Conservation (phyloP, 1,284 basidiomycete genomes). For the Cryptococcus wingfieldii region DNA sequence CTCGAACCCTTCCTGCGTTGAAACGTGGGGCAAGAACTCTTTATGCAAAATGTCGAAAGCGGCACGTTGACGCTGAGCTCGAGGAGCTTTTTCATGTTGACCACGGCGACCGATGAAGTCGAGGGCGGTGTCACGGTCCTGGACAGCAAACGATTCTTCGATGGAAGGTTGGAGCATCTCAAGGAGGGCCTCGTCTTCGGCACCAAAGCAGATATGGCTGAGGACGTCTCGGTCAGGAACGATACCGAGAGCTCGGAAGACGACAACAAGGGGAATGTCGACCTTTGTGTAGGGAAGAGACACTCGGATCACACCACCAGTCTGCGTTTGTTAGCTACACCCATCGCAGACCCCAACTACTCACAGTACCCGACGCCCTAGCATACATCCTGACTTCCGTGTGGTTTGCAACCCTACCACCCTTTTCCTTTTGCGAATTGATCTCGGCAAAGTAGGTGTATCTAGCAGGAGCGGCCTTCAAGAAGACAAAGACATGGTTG, state of each 20-base stretch:
- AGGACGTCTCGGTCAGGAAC: slow-evolving; percentile 97
- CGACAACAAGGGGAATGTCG: slow-evolving; percentile 98
- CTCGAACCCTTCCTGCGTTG: slow-evolving; percentile 91
- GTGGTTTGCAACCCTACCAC: slow-evolving; percentile 96
- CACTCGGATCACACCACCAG: slow-evolving; percentile 92
- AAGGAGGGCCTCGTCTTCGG: slow-evolving; percentile 90
- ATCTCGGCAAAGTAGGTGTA: slow-evolving; percentile 97
- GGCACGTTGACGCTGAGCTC: slow-evolving; percentile 88
- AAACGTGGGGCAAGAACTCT: slow-evolving; percentile 97
- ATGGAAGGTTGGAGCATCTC: slow-evolving; percentile 99
- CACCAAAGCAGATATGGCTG: slow-evolving; percentile 97
- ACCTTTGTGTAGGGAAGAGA: slow-evolving; percentile 97
- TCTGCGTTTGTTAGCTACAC: slow-evolving; percentile 49
- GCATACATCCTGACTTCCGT: slow-evolving; percentile 98
- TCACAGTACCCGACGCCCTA: slow-evolving; percentile 53
- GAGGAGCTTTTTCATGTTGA: slow-evolving; percentile 86
- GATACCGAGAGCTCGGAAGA: slow-evolving; percentile 96
- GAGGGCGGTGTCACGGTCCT: slow-evolving; percentile 84
- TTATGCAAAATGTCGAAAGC: slow-evolving; percentile 98
- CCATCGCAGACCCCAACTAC: neutral
- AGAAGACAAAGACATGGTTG: slow-evolving; percentile 99
- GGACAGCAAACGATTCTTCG: slow-evolving; percentile 97
- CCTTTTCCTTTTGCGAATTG: slow-evolving; percentile 95
- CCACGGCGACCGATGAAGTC: slow-evolving; percentile 99
- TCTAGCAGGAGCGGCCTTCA: slow-evolving; percentile 86